Conservation (phyloP, 2,329 filamentous ascomycete species). For the Arthrinium phaeospermum region DNA sequence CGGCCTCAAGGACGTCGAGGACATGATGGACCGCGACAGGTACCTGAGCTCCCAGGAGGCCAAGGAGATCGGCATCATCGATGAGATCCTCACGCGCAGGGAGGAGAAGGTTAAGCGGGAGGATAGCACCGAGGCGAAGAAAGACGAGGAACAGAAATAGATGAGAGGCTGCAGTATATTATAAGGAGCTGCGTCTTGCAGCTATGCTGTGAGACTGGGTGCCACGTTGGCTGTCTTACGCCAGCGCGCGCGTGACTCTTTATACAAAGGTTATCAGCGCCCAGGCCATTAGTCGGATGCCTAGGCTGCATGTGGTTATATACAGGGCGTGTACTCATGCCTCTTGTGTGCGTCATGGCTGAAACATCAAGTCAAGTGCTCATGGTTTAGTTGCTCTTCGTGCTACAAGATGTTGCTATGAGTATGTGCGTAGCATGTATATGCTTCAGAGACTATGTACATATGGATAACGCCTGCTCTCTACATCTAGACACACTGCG, state of each 20-base stretch:
- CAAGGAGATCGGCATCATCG: conserved; percentile 86
- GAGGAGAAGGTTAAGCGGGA: conserved; percentile 44
- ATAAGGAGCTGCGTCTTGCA: neutral
- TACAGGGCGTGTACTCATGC: neutral
- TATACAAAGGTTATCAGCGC: neutral
- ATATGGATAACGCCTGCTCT: neutral
- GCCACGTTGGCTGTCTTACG: neutral
- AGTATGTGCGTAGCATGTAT: neutral
- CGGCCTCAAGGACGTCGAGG: conserved; percentile 82
- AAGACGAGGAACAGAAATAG: conserved; percentile 21
- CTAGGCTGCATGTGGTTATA: neutral
- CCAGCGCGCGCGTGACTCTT: neutral
- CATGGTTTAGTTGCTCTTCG: neutral
- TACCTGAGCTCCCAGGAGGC: conserved; percentile 92
- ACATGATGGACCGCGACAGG: conserved; percentile 95
- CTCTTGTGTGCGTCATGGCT: neutral
- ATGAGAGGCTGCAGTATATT: neutral
- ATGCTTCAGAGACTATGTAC: neutral
- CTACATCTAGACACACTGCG: conserved; percentile 1
- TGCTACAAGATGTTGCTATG: neutral
- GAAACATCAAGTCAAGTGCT: neutral
- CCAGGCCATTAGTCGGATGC: neutral
- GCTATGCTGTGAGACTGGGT: neutral
- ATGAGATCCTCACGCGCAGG: conserved; percentile 80
- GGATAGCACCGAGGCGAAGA: conserved; percentile 20